Evolutionary conservation across 2,329 filamentous ascomycete genomes (phyloP).

Genomic region (Fusarium sp.): DNA sequence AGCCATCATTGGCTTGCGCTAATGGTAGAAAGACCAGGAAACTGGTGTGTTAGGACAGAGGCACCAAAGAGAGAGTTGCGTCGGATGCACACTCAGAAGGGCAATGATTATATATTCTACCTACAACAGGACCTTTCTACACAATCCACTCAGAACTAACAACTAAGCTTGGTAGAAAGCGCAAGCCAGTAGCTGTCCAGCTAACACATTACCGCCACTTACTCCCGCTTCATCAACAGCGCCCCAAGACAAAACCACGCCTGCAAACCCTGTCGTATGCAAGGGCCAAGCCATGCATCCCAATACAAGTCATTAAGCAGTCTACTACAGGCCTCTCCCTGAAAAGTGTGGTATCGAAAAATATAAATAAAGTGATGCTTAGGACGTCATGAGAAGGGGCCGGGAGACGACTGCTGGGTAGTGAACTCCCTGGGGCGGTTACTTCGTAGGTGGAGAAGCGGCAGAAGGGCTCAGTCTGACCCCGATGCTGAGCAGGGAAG

Average conservation of each 20-base stretch:
- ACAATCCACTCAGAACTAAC: conserved; percentile 7
- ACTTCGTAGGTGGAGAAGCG: conserved; percentile 16
- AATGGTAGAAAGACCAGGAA: not conserved
- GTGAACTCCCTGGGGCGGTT: conserved; percentile 6
- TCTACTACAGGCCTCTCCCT: conserved; percentile 50
- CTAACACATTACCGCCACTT: conserved; percentile 14
- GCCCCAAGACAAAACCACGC: conserved; percentile 11
- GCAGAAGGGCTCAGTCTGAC: conserved; percentile 17
- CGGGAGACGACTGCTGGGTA: conserved; percentile 18
- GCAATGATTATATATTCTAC: conserved; percentile 44
- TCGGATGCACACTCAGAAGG: not conserved
- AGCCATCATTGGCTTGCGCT: not conserved
- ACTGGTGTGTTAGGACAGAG: not conserved
- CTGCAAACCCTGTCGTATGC: conserved; percentile 2
- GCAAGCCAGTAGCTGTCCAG: conserved; percentile 14
- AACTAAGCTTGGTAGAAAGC: conserved; percentile 18
- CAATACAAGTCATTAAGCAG: conserved; percentile 45
- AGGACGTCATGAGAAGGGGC: conserved; percentile 23
- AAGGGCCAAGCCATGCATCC: conserved; percentile 30
- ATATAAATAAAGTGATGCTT: conserved; percentile 36
- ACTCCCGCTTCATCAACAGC: conserved; percentile 28
- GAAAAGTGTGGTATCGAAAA: conserved; percentile 54
- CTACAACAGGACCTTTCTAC: conserved; percentile 36
- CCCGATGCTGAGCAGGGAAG: conserved; percentile 25
- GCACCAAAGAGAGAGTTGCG: not conserved